Conservation (phyloP, 2,329 filamentous ascomycete species). For the Coleophoma eucalyptorum region DNA sequence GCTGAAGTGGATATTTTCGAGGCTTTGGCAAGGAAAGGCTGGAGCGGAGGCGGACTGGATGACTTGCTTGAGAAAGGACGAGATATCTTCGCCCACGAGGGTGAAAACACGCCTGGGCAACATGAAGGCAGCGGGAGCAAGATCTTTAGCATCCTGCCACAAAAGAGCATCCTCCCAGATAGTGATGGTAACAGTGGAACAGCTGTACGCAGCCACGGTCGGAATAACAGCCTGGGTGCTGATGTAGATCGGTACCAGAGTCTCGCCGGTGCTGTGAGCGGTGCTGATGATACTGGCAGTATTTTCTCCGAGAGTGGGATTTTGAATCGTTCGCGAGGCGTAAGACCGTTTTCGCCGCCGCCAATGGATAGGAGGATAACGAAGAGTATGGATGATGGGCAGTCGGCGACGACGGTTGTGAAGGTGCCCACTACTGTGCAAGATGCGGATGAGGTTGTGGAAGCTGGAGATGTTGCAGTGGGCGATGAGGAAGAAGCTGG, state of each 20-base stretch:
- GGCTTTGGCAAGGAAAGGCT: slow-evolving; percentile 61
- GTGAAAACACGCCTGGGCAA: slow-evolving; percentile 19
- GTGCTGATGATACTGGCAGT: slow-evolving; percentile 41
- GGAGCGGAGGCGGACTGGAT: slow-evolving; percentile 63
- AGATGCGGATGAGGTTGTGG: background rate
- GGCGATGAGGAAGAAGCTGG: background rate
- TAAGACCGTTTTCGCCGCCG: slow-evolving; percentile 58
- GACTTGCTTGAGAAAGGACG: slow-evolving; percentile 61
- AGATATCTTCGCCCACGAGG: slow-evolving; percentile 52
- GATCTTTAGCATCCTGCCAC: slow-evolving; percentile 62
- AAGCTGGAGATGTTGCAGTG: background rate
- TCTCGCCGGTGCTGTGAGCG: slow-evolving; percentile 43
- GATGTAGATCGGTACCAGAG: slow-evolving; percentile 54
- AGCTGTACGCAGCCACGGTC: slow-evolving; percentile 29
- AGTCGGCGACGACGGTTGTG: slow-evolving; percentile 9
- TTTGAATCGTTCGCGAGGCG: slow-evolving; percentile 48
- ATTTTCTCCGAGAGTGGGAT: slow-evolving; percentile 44
- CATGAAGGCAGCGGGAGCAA: slow-evolving; percentile 38
- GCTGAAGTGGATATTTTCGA: slow-evolving; percentile 71
- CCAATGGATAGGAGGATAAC: slow-evolving; percentile 23
- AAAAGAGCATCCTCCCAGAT: slow-evolving; percentile 56
- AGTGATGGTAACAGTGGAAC: slow-evolving; percentile 2
- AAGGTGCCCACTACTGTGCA: slow-evolving; percentile 1
- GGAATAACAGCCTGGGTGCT: slow-evolving; percentile 52
- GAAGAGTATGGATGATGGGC: slow-evolving; percentile 7